Conservation (phyloP, 345 rosid genomes). For the Barbarea vulgaris region DNA sequence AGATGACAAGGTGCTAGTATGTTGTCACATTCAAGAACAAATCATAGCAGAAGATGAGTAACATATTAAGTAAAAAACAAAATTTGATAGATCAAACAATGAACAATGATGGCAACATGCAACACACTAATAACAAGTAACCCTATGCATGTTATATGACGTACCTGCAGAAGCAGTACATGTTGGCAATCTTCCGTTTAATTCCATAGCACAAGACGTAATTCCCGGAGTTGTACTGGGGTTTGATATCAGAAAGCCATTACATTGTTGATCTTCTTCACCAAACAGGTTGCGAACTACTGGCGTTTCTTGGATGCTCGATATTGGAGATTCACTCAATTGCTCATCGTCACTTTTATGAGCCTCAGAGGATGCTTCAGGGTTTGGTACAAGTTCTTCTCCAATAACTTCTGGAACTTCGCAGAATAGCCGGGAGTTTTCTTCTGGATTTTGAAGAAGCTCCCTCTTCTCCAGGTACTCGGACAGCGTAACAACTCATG, state of each 20-base stretch:
- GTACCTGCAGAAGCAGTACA: conserved; percentile 45
- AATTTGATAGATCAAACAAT: background rate
- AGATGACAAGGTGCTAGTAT: conserved; percentile 4
- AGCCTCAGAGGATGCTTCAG: conserved; percentile 34
- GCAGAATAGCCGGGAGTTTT: conserved; percentile 58
- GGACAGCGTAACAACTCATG: conserved; percentile 51
- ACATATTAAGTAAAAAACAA: background rate
- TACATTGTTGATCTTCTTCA: conserved; percentile 35
- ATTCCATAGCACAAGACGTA: conserved; percentile 35
- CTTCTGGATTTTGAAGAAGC: conserved; percentile 67
- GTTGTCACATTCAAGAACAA: background rate
- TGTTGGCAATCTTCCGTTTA: conserved; percentile 36
- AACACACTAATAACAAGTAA: conserved; percentile 18
- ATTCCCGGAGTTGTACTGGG: conserved; percentile 38
- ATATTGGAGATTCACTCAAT: conserved; percentile 32
- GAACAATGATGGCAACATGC: background rate
- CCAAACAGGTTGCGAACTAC: conserved; percentile 28
- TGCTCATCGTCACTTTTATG: conserved; percentile 29
- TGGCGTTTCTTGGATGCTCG: conserved; percentile 38
- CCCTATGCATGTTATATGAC: conserved; percentile 12
- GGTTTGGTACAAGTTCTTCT: conserved; percentile 54
- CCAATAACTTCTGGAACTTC: conserved; percentile 70
- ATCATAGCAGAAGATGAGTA: background rate
- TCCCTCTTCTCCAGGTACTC: conserved; percentile 77
- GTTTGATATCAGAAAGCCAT: conserved; percentile 39